phyloP scores from a whole-genome alignment of 164 flowering plant genomes.

The Pachysandra terminalis region DNA sequence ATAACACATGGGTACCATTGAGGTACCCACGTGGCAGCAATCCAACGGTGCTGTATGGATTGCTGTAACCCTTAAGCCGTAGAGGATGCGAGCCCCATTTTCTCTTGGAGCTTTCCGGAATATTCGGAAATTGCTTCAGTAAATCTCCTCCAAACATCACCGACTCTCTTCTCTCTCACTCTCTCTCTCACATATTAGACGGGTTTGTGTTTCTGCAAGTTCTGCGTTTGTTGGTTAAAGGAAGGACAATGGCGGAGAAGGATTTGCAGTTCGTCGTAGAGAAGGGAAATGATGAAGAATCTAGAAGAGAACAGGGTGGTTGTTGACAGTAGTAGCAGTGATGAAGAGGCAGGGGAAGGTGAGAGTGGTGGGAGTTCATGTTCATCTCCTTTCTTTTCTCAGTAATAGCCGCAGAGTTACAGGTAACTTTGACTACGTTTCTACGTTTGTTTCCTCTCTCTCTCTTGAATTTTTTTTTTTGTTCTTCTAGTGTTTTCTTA shows the following conservation, averaged over 20 bases:
- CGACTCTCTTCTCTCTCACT: too few species aligned
- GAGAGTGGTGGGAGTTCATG: not conserved
- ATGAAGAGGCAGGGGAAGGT: not conserved
- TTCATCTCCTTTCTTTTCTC: conserved; percentile 21
- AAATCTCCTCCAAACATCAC: too few species aligned
- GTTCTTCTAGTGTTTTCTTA: too few species aligned
- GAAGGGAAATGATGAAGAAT: conserved; percentile 6
- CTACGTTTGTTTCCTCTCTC: too few species aligned
- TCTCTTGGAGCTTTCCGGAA: too few species aligned
- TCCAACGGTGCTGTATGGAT: too few species aligned
- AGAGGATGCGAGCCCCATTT: too few species aligned
- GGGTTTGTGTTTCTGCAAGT: not conserved
- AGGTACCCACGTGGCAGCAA: too few species aligned
- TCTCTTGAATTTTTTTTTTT: not conserved
- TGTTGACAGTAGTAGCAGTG: not conserved
- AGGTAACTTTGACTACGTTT: conserved; percentile 10
- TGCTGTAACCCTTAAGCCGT: too few species aligned
- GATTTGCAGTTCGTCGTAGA: conserved; percentile 14
- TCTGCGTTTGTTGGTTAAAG: not conserved
- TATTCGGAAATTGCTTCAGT: too few species aligned
- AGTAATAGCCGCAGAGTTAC: conserved; percentile 34
- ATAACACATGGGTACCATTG: too few species aligned
- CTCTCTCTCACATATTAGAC: too few species aligned
- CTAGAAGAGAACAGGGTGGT: not conserved
- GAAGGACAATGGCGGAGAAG: conserved; percentile 23